Conservation (phyloP, 306 rosid species). For the Gillenia trifoliata region DNA sequence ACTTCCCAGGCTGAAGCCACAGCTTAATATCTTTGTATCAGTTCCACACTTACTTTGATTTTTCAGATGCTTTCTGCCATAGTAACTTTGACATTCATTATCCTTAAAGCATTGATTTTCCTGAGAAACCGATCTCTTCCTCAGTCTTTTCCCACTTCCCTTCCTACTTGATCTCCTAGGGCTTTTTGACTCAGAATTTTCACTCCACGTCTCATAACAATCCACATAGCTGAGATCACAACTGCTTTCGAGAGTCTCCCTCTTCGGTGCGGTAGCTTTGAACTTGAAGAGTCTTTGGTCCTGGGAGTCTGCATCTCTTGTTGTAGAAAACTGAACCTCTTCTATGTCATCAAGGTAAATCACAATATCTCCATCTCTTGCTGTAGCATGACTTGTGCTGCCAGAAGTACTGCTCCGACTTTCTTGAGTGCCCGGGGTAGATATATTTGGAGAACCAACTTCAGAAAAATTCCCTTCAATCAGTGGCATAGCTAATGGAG, state of each 20-base stretch:
- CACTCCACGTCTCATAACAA: conserved; percentile 25
- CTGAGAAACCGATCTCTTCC: conserved; percentile 34
- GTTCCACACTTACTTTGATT: conserved; percentile 12
- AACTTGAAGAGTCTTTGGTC: conserved; percentile 58
- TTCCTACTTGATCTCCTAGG: conserved; percentile 26
- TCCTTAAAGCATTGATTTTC: conserved; percentile 45
- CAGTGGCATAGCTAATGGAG: conserved; percentile 16
- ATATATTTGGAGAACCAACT: conserved; percentile 5
- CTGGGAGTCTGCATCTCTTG: conserved; percentile 28
- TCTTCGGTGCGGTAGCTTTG: conserved; percentile 20
- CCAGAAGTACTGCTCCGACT: neutral
- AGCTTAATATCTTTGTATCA: neutral
- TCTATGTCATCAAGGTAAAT: conserved; percentile 51
- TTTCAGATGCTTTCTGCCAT: conserved; percentile 35
- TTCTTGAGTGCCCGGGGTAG: neutral
- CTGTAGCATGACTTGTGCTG: neutral
- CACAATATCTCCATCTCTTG: conserved; percentile 18
- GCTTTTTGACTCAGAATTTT: conserved; percentile 32
- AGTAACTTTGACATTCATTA: conserved; percentile 34
- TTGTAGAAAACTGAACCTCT: conserved; percentile 34
- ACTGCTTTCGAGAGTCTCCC: conserved; percentile 8
- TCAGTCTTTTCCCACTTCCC: conserved; percentile 34
- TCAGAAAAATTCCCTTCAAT: conserved; percentile 8
- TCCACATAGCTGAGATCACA: conserved; percentile 12
- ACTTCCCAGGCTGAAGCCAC: conserved; percentile 32